Evolutionary conservation across 1,139 yeast genomes (phyloP).

Genomic region (Saccharomyces hybrid): DNA sequence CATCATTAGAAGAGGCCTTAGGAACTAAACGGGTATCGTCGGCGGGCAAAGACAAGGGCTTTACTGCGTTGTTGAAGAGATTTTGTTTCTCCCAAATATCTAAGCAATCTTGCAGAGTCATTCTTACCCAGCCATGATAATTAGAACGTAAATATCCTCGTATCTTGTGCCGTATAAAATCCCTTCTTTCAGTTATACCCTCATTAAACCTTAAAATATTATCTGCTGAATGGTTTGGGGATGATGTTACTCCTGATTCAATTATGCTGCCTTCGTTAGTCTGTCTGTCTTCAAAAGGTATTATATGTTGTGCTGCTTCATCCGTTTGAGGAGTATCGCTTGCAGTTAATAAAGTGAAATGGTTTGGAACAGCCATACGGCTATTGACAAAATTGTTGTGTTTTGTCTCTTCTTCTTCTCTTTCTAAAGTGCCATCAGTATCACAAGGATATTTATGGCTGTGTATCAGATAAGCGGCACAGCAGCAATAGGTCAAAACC

Average conservation of each 20-base stretch:
- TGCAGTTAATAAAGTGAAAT: background rate
- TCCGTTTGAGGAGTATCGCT: background rate
- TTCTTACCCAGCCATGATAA: slow-evolving; percentile 25
- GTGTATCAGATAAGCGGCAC: slow-evolving; percentile 11
- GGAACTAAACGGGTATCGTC: background rate
- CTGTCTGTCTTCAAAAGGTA: background rate
- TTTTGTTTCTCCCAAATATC: slow-evolving; percentile 25
- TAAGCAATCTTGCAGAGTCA: slow-evolving; percentile 23
- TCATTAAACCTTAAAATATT: slow-evolving; percentile 16
- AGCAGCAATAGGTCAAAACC: slow-evolving; percentile 16
- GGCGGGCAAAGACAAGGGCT: background rate
- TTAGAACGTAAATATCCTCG: slow-evolving; percentile 20
- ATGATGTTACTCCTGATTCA: background rate
- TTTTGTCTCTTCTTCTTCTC: background rate
- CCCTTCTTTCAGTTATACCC: slow-evolving; percentile 16
- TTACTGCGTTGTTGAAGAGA: slow-evolving; percentile 7
- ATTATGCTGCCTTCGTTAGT: background rate
- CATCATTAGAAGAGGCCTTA: background rate
- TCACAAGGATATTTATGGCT: slow-evolving; percentile 4
- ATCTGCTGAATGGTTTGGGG: background rate
- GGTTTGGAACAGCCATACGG: background rate
- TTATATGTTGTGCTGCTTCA: background rate
- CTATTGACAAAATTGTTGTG: background rate
- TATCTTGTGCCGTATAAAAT: slow-evolving; percentile 15
- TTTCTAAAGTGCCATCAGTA: background rate